Evolutionary conservation across 2,329 filamentous ascomycete species (phyloP).

Genomic region (Colletotrichum navitas): DNA sequence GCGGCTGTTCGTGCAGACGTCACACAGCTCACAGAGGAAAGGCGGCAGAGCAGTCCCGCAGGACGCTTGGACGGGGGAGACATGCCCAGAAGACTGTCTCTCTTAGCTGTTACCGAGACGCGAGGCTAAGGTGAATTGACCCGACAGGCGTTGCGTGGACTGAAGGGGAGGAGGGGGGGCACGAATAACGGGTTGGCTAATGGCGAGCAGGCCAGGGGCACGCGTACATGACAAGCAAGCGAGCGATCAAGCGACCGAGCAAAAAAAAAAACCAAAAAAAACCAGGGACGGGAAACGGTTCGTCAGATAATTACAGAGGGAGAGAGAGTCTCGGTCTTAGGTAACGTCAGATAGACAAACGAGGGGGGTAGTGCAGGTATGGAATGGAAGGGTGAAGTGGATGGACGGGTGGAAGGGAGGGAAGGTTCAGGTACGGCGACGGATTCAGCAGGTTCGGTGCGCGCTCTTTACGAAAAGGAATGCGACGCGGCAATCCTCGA

Average conservation of each 20-base stretch:
- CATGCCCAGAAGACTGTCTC: conserved; percentile 38
- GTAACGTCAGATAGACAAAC: background rate
- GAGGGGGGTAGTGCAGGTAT: conserved; percentile 7
- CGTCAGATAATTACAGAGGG: background rate
- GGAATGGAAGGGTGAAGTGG: conserved; percentile 26
- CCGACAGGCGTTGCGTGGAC: conserved; percentile 3
- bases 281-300: background rate
- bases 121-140: conserved; percentile 3
- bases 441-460: background rate
- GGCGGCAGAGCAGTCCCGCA: conserved; percentile 45
- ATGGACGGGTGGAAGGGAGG: conserved; percentile 15
- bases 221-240: conserved; percentile 36
- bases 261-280: too few species aligned
- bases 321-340: conserved; percentile 5
- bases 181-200: conserved; percentile 38
- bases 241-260: background rate
- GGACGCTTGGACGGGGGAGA: conserved; percentile 51
- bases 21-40: conserved; percentile 38
- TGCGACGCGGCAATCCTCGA: conserved; percentile 12
- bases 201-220: conserved; percentile 37
- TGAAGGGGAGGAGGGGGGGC: conserved; percentile 24
- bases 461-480: too few species aligned
- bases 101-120: background rate
- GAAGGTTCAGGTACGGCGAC: conserved; percentile 14
- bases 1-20: conserved; percentile 40